Conservation (phyloP, 2,329 filamentous ascomycete genomes). For the Metarhizium album region DNA sequence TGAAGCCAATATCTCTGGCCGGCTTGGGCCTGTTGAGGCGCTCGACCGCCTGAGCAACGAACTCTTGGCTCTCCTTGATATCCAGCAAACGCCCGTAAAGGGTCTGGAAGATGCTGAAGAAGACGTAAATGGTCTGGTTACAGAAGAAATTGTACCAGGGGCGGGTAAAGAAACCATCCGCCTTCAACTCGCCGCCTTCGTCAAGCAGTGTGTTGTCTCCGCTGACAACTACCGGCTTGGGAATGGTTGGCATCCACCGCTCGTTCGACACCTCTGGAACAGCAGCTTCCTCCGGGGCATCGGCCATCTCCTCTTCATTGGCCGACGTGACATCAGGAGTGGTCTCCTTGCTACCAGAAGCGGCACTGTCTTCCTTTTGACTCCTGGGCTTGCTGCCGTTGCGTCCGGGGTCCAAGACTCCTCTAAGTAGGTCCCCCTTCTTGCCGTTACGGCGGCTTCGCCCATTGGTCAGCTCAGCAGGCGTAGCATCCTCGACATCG, state of each 20-base stretch:
- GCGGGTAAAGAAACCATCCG: slow-evolving; percentile 70
- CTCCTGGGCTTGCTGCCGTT: slow-evolving; percentile 59
- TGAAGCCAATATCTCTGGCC: slow-evolving; percentile 71
- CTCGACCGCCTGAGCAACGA: slow-evolving; percentile 62
- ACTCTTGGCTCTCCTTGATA: slow-evolving; percentile 68
- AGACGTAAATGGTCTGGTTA: slow-evolving; percentile 86
- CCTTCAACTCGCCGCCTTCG: slow-evolving; percentile 55
- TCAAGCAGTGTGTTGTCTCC: slow-evolving; percentile 44
- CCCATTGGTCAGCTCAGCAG: slow-evolving; percentile 60
- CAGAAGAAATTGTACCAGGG: slow-evolving; percentile 82
- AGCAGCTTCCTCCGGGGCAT: slow-evolving; percentile 44
- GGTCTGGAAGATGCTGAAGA: slow-evolving; percentile 88
- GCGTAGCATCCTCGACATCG: slow-evolving; percentile 61
- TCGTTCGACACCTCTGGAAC: slow-evolving; percentile 54
- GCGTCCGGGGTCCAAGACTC: slow-evolving; percentile 69
- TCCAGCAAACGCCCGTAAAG: slow-evolving; percentile 75
- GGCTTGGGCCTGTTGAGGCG: slow-evolving; percentile 68
- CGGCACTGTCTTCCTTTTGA: slow-evolving; percentile 71
- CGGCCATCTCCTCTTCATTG: slow-evolving; percentile 64
- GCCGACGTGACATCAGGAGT: slow-evolving; percentile 75
- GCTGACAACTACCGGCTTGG: slow-evolving; percentile 41
- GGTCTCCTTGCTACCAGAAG: slow-evolving; percentile 72
- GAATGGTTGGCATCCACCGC: slow-evolving; percentile 52
- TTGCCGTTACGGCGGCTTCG: slow-evolving; percentile 61
- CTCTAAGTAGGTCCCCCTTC: slow-evolving; percentile 71